A percentile compares a stretch with the other conserved stretches of the same genome.
phyloP scores from a whole-genome alignment of 2,329 filamentous ascomycete species.

The Colletotrichum scovillei region DNA sequence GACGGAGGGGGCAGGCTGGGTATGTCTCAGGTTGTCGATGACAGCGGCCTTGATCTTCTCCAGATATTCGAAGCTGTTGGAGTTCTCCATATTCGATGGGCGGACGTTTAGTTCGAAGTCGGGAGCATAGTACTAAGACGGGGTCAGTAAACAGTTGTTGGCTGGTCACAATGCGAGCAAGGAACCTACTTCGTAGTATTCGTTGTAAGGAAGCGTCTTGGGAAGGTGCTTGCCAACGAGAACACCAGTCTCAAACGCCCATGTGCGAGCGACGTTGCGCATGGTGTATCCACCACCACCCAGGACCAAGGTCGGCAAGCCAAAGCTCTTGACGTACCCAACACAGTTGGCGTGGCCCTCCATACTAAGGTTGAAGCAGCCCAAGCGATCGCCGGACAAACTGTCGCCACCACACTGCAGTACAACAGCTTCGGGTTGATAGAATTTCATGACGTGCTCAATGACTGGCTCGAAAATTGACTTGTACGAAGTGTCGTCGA shows the following conservation, averaged over 20 bases:
- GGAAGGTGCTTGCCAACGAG: conserved; percentile 86
- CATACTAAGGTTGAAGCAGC: conserved; percentile 98
- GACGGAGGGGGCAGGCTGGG: conserved; percentile 87
- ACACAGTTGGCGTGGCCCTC: conserved; percentile 95
- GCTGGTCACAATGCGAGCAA: neutral
- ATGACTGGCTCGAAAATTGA: conserved; percentile 94
- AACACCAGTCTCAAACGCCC: conserved; percentile 95
- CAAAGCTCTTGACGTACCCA: conserved; percentile 87
- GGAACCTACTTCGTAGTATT: conserved; percentile 83
- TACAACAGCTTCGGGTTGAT: conserved; percentile 90
- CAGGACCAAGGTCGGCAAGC: conserved; percentile 88
- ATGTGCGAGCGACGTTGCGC: conserved; percentile 94
- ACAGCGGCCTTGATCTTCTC: conserved; percentile 85
- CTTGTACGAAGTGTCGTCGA: conserved; percentile 90
- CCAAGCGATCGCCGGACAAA: conserved; percentile 91
- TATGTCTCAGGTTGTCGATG: conserved; percentile 87
- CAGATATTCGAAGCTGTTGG: conserved; percentile 85
- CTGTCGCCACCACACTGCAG: conserved; percentile 97
- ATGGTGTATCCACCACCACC: conserved; percentile 98
- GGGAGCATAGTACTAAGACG: conserved; percentile 84
- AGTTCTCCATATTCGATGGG: conserved; percentile 90
- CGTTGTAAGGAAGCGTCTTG: conserved; percentile 90
- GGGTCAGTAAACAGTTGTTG: conserved; percentile 44
- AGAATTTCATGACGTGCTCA: conserved; percentile 85
- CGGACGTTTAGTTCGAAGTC: conserved; percentile 93